Percentiles rank a stretch among this genome's conserved stretches.
phyloP scores from a whole-genome alignment of 257 asterid species.

The Knoxia roxburghii region DNA sequence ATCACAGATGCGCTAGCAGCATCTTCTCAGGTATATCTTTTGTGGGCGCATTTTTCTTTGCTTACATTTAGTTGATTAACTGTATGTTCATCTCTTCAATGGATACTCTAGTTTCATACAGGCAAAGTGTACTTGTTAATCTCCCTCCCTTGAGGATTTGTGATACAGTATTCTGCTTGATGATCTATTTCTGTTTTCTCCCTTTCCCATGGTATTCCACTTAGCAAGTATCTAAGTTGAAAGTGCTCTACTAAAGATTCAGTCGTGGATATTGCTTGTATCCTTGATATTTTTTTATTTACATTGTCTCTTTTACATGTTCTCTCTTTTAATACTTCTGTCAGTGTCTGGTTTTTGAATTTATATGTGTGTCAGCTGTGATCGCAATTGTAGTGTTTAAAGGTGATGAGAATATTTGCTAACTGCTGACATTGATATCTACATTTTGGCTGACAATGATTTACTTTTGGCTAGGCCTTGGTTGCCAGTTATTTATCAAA shows the following conservation, averaged over 20 bases:
- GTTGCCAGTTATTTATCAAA: conserved; percentile 72
- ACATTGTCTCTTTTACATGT: background rate
- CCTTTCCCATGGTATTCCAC: background rate
- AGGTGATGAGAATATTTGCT: background rate
- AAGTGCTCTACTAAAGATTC: background rate
- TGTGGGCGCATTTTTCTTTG: background rate
- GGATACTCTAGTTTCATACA: too few relatives aligned
- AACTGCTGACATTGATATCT: background rate
- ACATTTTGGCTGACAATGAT: conserved; percentile 1
- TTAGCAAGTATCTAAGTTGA: background rate
- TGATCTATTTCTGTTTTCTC: background rate
- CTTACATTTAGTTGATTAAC: background rate
- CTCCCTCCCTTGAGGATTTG: background rate
- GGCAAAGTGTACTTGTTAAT: background rate
- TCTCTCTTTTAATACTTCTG: too few relatives aligned
- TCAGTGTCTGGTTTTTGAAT: background rate
- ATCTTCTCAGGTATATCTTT: conserved; percentile 70
- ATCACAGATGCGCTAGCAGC: conserved; percentile 90
- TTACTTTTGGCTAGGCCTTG: conserved; percentile 47
- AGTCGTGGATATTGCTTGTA: background rate
- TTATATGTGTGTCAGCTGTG: background rate
- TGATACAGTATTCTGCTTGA: background rate
- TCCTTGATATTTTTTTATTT: too few relatives aligned
- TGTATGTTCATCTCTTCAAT: too few relatives aligned
- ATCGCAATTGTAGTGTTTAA: background rate